Evolutionary conservation across 2,329 filamentous ascomycete species (phyloP).

Genomic region (Eutypella sp.): DNA sequence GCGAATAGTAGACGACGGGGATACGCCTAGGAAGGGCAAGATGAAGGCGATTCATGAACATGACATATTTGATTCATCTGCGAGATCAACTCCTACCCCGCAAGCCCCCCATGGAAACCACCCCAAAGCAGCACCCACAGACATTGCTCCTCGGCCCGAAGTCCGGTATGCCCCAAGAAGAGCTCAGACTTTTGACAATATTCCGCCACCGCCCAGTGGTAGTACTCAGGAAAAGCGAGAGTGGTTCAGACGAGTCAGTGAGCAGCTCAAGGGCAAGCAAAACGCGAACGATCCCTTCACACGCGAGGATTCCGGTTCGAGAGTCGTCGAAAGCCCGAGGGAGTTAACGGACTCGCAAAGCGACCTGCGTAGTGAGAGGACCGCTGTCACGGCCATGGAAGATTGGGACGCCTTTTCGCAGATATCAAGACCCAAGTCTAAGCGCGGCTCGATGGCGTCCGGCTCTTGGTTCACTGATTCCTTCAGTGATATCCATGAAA

Average conservation of each 20-base stretch:
- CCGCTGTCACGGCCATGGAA: slow-evolving; percentile 13
- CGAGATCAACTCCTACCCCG: slow-evolving; percentile 2
- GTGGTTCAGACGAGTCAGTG: slow-evolving; percentile 26
- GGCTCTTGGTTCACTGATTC: slow-evolving; percentile 8
- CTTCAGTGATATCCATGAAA: not conserved
- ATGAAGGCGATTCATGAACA: slow-evolving; percentile 4
- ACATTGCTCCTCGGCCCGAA: slow-evolving; percentile 3
- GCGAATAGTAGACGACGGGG: slow-evolving; percentile 7
- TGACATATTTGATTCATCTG: slow-evolving; percentile 4
- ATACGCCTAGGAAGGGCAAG: slow-evolving; percentile 6
- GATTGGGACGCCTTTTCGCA: slow-evolving; percentile 32
- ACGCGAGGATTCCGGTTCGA: slow-evolving; percentile 26
- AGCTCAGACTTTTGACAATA: slow-evolving; percentile 24
- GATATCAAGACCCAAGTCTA: slow-evolving; percentile 34
- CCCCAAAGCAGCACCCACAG: not conserved
- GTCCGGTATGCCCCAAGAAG: slow-evolving; percentile 11
- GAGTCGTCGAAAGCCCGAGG: slow-evolving; percentile 36
- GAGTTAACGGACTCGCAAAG: slow-evolving; percentile 32
- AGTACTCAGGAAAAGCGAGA: slow-evolving; percentile 26
- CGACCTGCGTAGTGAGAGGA: slow-evolving; percentile 23
- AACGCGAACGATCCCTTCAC: slow-evolving; percentile 25
- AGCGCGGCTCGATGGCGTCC: slow-evolving; percentile 23
- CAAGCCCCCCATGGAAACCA: not conserved
- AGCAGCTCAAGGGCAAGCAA: slow-evolving; percentile 25
- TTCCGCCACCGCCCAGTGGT: slow-evolving; percentile 14